phyloP scores from a whole-genome alignment of 371 early-diverging fungal genomes.

The Apophysomyces elegans region DNA sequence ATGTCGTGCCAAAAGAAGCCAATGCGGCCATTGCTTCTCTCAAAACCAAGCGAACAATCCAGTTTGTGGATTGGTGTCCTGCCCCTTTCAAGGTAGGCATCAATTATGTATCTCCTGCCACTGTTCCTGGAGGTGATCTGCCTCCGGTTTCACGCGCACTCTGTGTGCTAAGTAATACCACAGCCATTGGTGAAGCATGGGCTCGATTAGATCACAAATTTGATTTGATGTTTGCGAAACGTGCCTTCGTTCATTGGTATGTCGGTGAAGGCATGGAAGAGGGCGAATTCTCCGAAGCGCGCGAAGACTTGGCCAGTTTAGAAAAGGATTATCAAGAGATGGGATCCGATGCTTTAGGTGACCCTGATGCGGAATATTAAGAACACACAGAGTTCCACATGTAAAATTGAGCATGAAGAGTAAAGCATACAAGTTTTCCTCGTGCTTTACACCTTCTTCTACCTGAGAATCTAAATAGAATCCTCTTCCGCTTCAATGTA shows the following conservation, averaged over 20 bases:
- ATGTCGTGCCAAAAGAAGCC: conserved; percentile 84
- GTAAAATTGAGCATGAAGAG: too few relatives aligned
- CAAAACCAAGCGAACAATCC: conserved; percentile 88
- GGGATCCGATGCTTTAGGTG: conserved; percentile 82
- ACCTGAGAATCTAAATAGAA: too few relatives aligned
- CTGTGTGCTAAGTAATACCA: conserved; percentile 92
- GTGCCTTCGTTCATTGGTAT: conserved; percentile 98
- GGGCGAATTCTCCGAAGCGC: conserved; percentile 85
- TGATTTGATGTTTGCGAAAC: conserved; percentile 94
- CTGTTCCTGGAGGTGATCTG: conserved; percentile 85
- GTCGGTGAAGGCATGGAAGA: conserved; percentile 96
- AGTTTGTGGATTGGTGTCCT: conserved; percentile 98
- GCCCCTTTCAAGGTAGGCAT: conserved; percentile 97
- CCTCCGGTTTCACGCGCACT: conserved; percentile 90
- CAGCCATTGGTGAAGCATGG: conserved; percentile 96
- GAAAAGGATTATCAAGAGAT: conserved; percentile 99
- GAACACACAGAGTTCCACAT: background rate
- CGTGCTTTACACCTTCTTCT: too few relatives aligned
- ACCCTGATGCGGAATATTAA: conserved; percentile 59
- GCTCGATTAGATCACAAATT: conserved; percentile 92
- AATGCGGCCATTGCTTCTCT: conserved; percentile 86
- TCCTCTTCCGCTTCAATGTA: too few relatives aligned
- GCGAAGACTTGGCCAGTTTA: conserved; percentile 92
- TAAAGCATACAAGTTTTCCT: too few relatives aligned
- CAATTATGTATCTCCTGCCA: conserved; percentile 85